Evolutionary conservation across 441 rosid species (phyloP).

Genomic region (Pelargonium citronellum): DNA sequence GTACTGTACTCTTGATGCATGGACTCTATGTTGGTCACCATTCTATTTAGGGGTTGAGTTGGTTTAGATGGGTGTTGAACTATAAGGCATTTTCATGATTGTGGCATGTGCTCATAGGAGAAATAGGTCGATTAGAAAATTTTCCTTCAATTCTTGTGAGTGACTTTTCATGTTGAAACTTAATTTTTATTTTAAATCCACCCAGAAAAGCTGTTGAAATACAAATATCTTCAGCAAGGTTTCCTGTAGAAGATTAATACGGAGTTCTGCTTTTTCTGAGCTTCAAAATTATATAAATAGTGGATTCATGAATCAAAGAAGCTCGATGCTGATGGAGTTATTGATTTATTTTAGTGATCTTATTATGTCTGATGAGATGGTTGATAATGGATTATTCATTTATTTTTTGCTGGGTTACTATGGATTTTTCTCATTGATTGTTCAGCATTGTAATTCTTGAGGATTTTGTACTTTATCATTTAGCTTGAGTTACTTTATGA

Average conservation of each 20-base stretch:
- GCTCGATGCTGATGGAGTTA: neutral
- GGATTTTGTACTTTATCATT: conserved; percentile 2
- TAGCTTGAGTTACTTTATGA: conserved; percentile 4
- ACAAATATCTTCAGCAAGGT: neutral
- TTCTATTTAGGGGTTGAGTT: neutral
- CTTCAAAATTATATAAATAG: neutral
- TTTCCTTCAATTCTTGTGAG: neutral
- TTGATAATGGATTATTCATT: conserved; percentile 8
- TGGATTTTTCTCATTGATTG: conserved; percentile 5
- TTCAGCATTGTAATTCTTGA: neutral
- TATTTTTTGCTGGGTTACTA: neutral
- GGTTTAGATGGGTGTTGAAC: neutral
- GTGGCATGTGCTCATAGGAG: conserved; percentile 1
- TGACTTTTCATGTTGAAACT: neutral
- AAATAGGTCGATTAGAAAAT: neutral
- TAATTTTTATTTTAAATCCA: neutral
- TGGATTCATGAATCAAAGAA: neutral
- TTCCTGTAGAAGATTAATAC: neutral
- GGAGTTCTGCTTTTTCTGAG: neutral
- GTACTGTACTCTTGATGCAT: neutral
- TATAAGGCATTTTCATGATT: neutral
- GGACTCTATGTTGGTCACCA: neutral
- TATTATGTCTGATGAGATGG: neutral
- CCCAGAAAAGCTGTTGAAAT: neutral
- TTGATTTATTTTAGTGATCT: neutral